phyloP scores from a whole-genome alignment of 192 early-diverging fungal species.

The Coemansia sp. region DNA sequence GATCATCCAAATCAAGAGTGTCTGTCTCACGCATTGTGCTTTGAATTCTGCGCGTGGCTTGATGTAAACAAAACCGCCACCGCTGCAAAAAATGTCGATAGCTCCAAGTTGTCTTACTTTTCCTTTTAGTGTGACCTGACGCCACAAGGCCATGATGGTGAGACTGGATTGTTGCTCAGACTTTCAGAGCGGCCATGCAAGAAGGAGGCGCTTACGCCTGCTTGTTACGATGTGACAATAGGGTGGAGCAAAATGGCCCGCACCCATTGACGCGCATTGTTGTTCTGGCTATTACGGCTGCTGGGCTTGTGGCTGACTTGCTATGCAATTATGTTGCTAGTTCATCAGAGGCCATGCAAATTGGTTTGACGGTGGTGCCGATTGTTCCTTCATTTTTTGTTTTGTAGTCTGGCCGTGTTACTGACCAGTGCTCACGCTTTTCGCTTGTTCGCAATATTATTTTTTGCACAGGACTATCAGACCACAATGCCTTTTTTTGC shows the following conservation, averaged over 20 bases:
- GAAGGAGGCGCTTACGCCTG: background rate
- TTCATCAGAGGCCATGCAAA: background rate
- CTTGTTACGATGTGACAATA: background rate
- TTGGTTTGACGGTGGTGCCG: background rate
- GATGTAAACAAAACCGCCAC: background rate
- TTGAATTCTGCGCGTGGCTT: background rate
- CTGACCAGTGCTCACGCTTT: background rate
- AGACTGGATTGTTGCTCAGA: background rate
- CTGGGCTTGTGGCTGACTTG: background rate
- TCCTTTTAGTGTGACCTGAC: background rate
- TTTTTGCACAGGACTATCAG: background rate
- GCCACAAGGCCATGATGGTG: background rate
- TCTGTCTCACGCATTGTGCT: background rate
- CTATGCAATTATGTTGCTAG: background rate
- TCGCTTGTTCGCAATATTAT: background rate
- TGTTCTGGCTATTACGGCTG: background rate
- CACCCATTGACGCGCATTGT: conserved; percentile 1
- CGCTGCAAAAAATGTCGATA: background rate
- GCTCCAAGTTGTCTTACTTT: too few relatives aligned
- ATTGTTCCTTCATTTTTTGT: conserved; percentile 1
- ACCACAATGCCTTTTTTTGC: background rate
- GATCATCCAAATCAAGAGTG: background rate
- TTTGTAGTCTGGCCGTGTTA: conserved; percentile 6
- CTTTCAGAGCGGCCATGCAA: background rate
- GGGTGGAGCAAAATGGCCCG: background rate